Conservation (phyloP, 2,329 filamentous ascomycete genomes). For the Cladosporium sp. region DNA sequence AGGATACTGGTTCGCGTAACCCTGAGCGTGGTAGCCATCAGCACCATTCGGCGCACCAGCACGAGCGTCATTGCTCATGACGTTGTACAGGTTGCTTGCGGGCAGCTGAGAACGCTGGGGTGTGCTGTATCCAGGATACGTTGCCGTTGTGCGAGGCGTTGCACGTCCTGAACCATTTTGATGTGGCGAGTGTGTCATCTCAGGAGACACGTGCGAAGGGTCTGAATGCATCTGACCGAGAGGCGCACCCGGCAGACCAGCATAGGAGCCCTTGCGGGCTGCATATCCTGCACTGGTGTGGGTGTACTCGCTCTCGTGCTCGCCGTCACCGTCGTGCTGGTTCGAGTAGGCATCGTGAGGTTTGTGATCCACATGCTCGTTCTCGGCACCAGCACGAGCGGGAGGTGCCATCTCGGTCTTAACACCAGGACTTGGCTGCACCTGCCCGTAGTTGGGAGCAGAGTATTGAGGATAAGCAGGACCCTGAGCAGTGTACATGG, state of each 20-base stretch:
- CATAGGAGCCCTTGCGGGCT: slow-evolving; percentile 68
- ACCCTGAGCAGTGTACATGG: slow-evolving; percentile 63
- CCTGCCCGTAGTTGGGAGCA: slow-evolving; percentile 64
- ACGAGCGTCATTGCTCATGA: slow-evolving; percentile 67
- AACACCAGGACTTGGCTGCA: slow-evolving; percentile 59
- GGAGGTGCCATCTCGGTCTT: slow-evolving; percentile 86
- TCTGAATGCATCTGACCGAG: slow-evolving; percentile 63
- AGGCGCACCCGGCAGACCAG: slow-evolving; percentile 65
- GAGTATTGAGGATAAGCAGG: slow-evolving; percentile 48
- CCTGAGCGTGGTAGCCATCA: slow-evolving; percentile 62
- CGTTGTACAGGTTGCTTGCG: slow-evolving; percentile 80
- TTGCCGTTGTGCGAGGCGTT: slow-evolving; percentile 70
- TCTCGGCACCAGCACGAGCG: slow-evolving; percentile 56
- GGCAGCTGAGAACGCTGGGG: slow-evolving; percentile 66
- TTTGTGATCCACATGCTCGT: slow-evolving; percentile 64
- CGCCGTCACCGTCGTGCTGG: slow-evolving; percentile 32
- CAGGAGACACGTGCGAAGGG: slow-evolving; percentile 70
- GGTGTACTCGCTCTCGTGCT: slow-evolving; percentile 70
- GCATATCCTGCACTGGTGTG: slow-evolving; percentile 72
- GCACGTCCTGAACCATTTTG: slow-evolving; percentile 77
- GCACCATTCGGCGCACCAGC: slow-evolving; percentile 50
- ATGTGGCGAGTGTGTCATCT: slow-evolving; percentile 80
- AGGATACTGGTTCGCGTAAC: slow-evolving; percentile 51
- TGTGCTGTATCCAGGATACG: slow-evolving; percentile 71
- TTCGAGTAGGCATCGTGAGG: slow-evolving; percentile 56